Percentiles rank a stretch among this genome's conserved stretches.
phyloP scores from a whole-genome alignment of 805 yeast genomes.

The Cephaloascus fragrans region DNA sequence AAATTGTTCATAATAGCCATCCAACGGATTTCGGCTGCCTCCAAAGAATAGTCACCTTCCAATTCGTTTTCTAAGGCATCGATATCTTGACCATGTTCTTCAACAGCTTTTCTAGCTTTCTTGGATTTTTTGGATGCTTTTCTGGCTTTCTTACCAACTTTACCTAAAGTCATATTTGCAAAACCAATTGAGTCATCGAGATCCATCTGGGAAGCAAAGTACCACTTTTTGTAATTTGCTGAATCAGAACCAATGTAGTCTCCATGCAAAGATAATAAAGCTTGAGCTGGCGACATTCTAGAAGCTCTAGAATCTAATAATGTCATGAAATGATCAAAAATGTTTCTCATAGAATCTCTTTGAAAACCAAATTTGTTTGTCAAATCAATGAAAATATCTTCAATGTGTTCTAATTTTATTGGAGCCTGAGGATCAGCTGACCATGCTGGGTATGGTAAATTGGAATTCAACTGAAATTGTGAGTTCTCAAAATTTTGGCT shows the following conservation, averaged over 20 bases:
- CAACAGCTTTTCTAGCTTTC: constrained; percentile 62
- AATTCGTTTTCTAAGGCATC: constrained; percentile 56
- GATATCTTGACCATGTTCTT: constrained; percentile 52
- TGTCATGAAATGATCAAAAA: constrained; percentile 84
- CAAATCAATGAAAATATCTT: constrained; percentile 76
- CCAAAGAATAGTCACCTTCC: constrained; percentile 77
- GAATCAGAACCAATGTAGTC: constrained; percentile 85
- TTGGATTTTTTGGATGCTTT: constrained; percentile 75
- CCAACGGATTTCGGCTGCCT: constrained; percentile 84
- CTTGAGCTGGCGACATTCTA: constrained; percentile 86
- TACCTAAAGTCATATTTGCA: constrained; percentile 71
- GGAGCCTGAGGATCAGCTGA: constrained; percentile 92
- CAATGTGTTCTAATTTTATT: constrained; percentile 71
- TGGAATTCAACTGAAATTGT: constrained; percentile 60
- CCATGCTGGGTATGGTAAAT: constrained; percentile 99
- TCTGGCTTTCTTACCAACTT: constrained; percentile 68
- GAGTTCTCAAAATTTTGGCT: constrained; percentile 16
- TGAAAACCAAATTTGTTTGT: constrained; percentile 83
- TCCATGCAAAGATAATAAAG: constrained; percentile 71
- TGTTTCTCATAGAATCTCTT: constrained; percentile 87
- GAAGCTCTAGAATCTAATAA: constrained; percentile 75
- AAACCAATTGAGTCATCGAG: constrained; percentile 79
- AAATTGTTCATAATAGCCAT: constrained; percentile 67
- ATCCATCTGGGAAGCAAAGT: constrained; percentile 81
- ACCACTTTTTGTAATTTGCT: constrained; percentile 83